A percentile compares a stretch with the other conserved stretches of the same genome.
Conservation (phyloP, 1,284 basidiomycete genomes). For the Cystobasidium slooffiae region DNA sequence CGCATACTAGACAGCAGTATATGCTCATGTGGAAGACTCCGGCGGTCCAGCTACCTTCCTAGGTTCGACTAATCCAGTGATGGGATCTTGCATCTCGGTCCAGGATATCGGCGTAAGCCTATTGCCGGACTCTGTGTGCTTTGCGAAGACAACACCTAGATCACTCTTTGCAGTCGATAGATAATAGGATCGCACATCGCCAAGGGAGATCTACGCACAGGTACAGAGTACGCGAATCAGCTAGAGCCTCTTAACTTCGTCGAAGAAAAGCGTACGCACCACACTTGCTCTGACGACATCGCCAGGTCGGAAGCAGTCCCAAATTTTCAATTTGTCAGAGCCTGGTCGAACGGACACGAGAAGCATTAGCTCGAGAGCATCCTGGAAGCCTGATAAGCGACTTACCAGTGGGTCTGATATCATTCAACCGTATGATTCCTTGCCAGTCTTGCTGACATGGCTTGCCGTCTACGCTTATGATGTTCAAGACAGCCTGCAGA, state of each 20-base stretch:
- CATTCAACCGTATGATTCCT: constrained; percentile 87
- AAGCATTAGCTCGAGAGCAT: background rate
- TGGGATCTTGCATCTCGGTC: constrained; percentile 88
- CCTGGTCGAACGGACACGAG: constrained; percentile 67
- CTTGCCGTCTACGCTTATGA: constrained; percentile 43
- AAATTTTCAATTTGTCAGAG: constrained; percentile 89
- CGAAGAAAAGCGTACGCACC: constrained; percentile 63
- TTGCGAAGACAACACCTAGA: constrained; percentile 87
- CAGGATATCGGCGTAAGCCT: constrained; percentile 83
- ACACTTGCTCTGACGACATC: constrained; percentile 92
- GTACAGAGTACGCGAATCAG: constrained; percentile 39
- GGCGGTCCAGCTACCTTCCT: constrained; percentile 85
- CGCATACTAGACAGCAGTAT: background rate
- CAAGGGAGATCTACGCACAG: constrained; percentile 75
- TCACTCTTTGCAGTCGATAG: constrained; percentile 92
- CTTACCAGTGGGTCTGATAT: constrained; percentile 66
- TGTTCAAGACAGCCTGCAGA: constrained; percentile 37
- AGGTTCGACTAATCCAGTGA: constrained; percentile 77
- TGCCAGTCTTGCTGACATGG: constrained; percentile 86
- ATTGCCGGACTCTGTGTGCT: constrained; percentile 74
- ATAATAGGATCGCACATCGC: constrained; percentile 92
- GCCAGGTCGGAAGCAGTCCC: constrained; percentile 92
- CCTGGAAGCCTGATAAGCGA: background rate
- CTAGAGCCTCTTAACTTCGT: no score
- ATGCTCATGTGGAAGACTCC: background rate